Conservation (phyloP, 345 rosid genomes). For the Eucalyptus rudis region DNA sequence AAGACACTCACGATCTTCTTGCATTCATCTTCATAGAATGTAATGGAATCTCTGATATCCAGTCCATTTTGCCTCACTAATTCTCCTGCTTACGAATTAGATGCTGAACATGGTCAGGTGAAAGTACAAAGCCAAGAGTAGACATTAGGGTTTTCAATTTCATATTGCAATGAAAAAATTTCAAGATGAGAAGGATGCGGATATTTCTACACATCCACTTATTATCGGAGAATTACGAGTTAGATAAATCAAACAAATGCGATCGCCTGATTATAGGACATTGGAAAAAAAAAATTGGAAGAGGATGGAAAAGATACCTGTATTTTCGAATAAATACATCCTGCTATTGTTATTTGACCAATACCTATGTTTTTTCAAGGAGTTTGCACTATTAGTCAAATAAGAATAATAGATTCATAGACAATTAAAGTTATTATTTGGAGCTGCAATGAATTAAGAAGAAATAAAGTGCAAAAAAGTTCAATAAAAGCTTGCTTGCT, state of each 20-base stretch:
- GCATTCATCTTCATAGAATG: constrained; percentile 64
- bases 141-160: not conserved
- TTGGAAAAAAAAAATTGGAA: not conserved
- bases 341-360: constrained; percentile 83
- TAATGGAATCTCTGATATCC: constrained; percentile 45
- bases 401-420: not conserved
- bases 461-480: not conserved
- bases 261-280: not conserved
- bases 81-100: constrained; percentile 25
- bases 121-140: not conserved
- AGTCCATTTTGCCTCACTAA: constrained; percentile 42
- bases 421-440: not conserved
- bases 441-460: not conserved
- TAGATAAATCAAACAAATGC: not conserved
- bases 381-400: not conserved
- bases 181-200: not conserved
- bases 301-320: constrained; percentile 23
- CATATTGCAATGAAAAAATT: not conserved
- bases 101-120: not conserved
- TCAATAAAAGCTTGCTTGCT: not conserved
- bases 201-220: not conserved
- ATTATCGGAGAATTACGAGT: not conserved
- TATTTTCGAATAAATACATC: constrained; percentile 80
- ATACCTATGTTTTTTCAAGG: constrained; percentile 29
- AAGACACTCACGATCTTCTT: constrained; percentile 57